Evolutionary conservation across 2,329 filamentous ascomycete species (phyloP).

Genomic region (Aspergillus quadrilineatus): DNA sequence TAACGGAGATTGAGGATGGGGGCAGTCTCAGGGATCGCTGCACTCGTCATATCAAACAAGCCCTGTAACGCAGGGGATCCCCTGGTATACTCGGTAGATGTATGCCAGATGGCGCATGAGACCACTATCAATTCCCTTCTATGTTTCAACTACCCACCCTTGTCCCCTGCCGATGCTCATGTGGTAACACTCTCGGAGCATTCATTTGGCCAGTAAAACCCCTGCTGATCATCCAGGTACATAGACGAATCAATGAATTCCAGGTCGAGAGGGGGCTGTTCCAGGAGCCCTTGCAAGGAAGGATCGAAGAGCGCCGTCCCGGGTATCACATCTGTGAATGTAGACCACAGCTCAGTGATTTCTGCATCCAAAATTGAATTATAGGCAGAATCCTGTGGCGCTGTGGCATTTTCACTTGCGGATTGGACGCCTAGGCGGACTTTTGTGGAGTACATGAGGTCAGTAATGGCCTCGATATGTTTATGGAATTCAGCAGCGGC

Average conservation of each 20-base stretch:
- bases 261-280: not conserved
- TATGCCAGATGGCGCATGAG: not conserved
- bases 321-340: not conserved
- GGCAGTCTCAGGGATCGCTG: too few relatives aligned
- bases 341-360: not conserved
- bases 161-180: not conserved
- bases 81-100: not conserved
- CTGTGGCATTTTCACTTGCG: not conserved
- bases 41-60: too few relatives aligned
- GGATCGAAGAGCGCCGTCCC: not conserved
- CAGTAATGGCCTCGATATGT: not conserved
- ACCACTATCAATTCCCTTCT: not conserved
- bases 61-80: not conserved
- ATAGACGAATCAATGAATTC: conserved; percentile 3
- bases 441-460: not conserved
- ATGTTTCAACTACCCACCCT: not conserved
- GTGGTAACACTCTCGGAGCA: not conserved
- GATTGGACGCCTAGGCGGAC: not conserved
- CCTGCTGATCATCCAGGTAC: not conserved
- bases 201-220: not conserved
- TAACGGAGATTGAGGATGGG: too few relatives aligned
- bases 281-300: not conserved
- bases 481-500: not conserved
- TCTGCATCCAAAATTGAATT: not conserved
- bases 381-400: not conserved